Percentiles rank a stretch among this genome's conserved stretches.
phyloP scores from a whole-genome alignment of 768 basidiomycete genomes.

The Solioccasus polychromus region DNA sequence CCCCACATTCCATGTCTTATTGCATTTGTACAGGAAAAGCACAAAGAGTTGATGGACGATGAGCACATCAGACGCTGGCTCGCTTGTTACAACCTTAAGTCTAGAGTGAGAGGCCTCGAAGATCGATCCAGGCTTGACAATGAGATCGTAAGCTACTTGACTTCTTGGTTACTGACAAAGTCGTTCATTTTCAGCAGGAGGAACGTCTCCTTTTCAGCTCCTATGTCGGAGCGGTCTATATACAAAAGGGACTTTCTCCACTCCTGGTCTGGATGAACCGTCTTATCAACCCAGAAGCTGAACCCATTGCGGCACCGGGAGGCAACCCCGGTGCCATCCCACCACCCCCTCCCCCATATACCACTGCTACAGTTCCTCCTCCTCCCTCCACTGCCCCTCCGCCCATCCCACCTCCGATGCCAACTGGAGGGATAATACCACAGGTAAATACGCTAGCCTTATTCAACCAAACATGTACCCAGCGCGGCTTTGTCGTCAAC shows the following conservation, averaged over 20 bases:
- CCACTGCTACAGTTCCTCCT: conserved; percentile 11
- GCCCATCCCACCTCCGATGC: conserved; percentile 17
- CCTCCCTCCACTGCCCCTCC: conserved; percentile 20
- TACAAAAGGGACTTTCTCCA: conserved; percentile 47
- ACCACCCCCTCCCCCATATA: conserved; percentile 26
- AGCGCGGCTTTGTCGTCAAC: conserved; percentile 41
- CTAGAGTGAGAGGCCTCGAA: conserved; percentile 49
- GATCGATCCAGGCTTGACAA: conserved; percentile 35
- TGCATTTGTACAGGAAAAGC: conserved; percentile 16
- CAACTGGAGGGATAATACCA: conserved; percentile 16
- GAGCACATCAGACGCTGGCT: conserved; percentile 48
- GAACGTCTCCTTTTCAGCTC: conserved; percentile 53
- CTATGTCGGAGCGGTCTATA: conserved; percentile 66
- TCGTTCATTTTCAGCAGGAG: conserved; percentile 40
- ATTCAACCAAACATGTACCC: conserved; percentile 52
- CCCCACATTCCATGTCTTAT: not conserved
- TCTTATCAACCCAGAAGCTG: conserved; percentile 49
- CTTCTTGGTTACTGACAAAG: not conserved
- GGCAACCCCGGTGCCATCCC: conserved; percentile 8
- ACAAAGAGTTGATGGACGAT: conserved; percentile 34
- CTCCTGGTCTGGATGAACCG: conserved; percentile 59
- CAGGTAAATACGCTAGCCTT: conserved; percentile 42
- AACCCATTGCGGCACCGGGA: conserved; percentile 22
- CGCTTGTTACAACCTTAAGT: conserved; percentile 46
- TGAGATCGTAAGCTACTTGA: conserved; percentile 30